Evolutionary conservation across 768 basidiomycete genomes (phyloP), one percentile per base, ranked within the genome.

Genomic region (Leccinum sublutescens): DNA sequence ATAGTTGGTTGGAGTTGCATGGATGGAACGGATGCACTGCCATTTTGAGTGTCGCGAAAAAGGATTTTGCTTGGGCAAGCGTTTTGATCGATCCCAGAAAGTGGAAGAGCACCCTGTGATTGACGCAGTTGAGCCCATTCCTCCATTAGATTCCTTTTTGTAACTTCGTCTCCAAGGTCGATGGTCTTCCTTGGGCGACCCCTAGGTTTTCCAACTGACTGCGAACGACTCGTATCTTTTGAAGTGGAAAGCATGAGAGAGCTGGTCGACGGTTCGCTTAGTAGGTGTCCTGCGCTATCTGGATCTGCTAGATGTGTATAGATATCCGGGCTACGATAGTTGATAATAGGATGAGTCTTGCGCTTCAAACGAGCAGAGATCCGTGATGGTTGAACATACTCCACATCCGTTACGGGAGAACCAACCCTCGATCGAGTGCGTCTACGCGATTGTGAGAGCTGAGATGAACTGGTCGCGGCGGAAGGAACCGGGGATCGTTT

Each of bases 101-200:
- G 55, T n/a, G 63, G 54, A 43, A 67, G 59, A 17, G 59, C 7
- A 43, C 71, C 71, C 53, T 69, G 71, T 4, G 60, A 73, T 63
- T 60, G 67, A 45, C 71, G 73, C 56, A 71, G 55, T n/a, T 56
- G 65, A 29, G 67, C 71, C 71, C 71, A 74, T 51, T 73, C 63
- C 33, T 71, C 65, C 53, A 72, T 72, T 25, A 73, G 23, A 40
- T 61, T 52, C n/a, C n/a, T 64, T 54, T 64, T 74, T 14, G 55
- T 48, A 14, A 53, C 58, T 49, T 66, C 67, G 38, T 74, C 64
- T 15, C 49, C 52, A 55, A 71, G 55, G 54, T 64, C 60, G 25
- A 53, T 27, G 5, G 9, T 23, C 53, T 57, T 64, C 53, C 60
- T 61, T 59, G 52, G 60, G 40, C 59, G 67, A 12, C 66, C 66